phyloP scores from a whole-genome alignment of 306 rosid species.

The Dalbergia oliveri region DNA sequence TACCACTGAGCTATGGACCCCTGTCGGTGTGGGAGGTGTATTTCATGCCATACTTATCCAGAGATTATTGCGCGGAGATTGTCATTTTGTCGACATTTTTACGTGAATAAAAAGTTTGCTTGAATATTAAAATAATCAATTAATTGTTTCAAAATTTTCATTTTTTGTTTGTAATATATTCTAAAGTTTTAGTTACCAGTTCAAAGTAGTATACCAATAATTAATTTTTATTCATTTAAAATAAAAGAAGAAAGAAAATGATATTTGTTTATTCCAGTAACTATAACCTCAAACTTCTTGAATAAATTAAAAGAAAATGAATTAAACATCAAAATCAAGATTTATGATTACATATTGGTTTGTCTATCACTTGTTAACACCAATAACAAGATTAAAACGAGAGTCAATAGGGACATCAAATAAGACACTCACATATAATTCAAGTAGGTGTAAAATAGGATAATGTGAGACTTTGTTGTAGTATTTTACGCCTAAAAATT shows the following conservation, averaged over 20 bases:
- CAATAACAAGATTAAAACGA: too few species aligned
- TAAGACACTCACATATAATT: too few species aligned
- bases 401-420: too few species aligned
- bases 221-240: too few species aligned
- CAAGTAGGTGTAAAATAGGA: too few species aligned
- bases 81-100: too few species aligned
- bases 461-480: too few species aligned
- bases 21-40: fast-evolving
- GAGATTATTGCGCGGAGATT: too few species aligned
- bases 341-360: background rate
- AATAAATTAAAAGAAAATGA: background rate
- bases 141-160: background rate
- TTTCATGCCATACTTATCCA: too few species aligned
- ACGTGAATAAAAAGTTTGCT: background rate
- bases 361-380: background rate
- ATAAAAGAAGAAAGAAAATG: background rate
- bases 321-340: background rate
- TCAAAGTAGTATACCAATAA: background rate
- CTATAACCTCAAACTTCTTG: background rate
- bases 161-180: too few species aligned
- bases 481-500: too few species aligned
- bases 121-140: background rate
- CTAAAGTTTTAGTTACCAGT: background rate
- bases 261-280: background rate
- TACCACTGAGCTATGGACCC: slow-evolving; percentile 69